phyloP scores from a whole-genome alignment of 164 flowering plant genomes.

The Dillenia suffruticosa region DNA sequence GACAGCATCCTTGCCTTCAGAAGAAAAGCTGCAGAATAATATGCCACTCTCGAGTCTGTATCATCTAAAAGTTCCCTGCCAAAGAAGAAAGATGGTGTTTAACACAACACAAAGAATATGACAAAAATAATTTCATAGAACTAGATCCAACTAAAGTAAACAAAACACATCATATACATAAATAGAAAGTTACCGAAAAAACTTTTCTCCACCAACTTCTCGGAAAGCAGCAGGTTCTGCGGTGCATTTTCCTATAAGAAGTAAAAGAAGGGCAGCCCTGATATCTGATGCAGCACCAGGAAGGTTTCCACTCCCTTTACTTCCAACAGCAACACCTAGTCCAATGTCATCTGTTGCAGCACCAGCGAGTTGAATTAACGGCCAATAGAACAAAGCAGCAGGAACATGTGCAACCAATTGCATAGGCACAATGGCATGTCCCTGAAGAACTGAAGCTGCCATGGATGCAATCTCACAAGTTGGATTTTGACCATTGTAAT shows the following conservation, averaged over 20 bases:
- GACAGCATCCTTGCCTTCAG: conserved; percentile 61
- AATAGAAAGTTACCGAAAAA: conserved; percentile 58
- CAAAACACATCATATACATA: neutral
- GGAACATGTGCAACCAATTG: conserved; percentile 90
- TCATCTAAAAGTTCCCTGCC: conserved; percentile 90
- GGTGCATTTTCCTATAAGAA: conserved; percentile 92
- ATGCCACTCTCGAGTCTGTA: conserved; percentile 96
- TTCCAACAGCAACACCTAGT: conserved; percentile 96
- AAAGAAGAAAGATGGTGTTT: conserved; percentile 2
- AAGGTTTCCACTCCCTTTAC: conserved; percentile 93
- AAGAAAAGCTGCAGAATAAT: conserved; percentile 92
- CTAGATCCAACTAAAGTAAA: no score
- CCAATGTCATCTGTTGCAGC: conserved; percentile 95
- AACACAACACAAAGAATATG: neutral
- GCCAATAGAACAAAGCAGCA: conserved; percentile 89
- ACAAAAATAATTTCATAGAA: neutral
- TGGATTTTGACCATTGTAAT: conserved; percentile 12
- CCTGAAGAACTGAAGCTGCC: conserved; percentile 86
- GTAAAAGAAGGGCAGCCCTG: conserved; percentile 85
- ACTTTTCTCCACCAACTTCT: conserved; percentile 90
- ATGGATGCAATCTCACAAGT: conserved; percentile 67
- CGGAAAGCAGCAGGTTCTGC: conserved; percentile 78
- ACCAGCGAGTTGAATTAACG: conserved; percentile 96
- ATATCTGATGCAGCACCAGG: conserved; percentile 97
- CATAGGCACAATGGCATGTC: conserved; percentile 89